Evolutionary conservation across 1,139 yeast species (phyloP), one percentile per base, ranked within the genome.

Genomic region (Magnusiomyces clavatus): DNA sequence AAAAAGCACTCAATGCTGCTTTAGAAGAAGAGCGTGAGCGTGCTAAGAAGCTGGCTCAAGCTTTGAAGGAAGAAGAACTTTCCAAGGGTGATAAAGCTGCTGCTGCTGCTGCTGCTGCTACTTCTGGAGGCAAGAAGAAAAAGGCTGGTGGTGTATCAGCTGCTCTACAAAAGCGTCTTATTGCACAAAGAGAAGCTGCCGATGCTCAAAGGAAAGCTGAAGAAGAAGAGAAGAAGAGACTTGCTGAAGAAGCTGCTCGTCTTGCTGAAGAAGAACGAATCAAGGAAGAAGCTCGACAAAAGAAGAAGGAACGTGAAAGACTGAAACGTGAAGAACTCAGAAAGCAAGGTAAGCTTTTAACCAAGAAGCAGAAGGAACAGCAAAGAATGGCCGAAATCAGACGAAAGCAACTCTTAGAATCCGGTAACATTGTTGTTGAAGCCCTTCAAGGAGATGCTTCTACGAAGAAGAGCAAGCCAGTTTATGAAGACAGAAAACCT

Each of bases 351-450:
- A 92, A 72, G 55, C 67, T 69, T 16, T 62, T 73, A 66, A 86
- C 97, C 55, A 92, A 87, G 74, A 92, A 90, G 68, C 98, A 92
- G 74, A 88, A 86, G 71, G 97, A 90, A 70, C 96, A 89, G 67
- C 86, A 86, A 74, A 86, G 83, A 54, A 71, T 83, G 47, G 81
- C 83, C 64, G 97, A 92, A 66, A 85, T 86, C 67, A 87, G 97
- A 73, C 86, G 95, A 69, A 84, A 86, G 60, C 92, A 85, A 62
- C 76, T 92, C 60, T 76, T 92, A 59, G 84, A 83, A 54, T 74
- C 88, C 35, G 86, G 90, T 58, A 78, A 88, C 51, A 72, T 74
- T 49, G 38, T 37, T 34, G 88, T 90, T 60, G 86, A 88, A 43
- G 97, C 92, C 55, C 77, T 89, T 58, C 61, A 61, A 20, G 64